phyloP scores from a whole-genome alignment of 208 protist species.

The Leishmania major region DNA sequence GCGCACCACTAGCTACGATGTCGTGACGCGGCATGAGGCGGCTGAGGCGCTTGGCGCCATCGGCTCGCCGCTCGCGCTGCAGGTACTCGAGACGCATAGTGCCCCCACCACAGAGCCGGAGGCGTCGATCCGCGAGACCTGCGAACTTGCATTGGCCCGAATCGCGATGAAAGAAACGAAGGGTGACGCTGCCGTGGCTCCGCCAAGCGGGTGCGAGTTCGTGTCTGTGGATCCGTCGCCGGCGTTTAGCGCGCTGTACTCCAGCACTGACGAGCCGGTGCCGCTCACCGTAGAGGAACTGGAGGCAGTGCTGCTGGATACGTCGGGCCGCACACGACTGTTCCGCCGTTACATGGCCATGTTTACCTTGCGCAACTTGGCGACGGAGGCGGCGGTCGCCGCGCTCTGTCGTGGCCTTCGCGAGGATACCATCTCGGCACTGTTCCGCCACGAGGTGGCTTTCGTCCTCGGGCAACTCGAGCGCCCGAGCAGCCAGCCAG shows the following conservation, averaged over 20 bases:
- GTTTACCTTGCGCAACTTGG: slow-evolving; percentile 95
- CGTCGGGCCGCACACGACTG: slow-evolving; percentile 67
- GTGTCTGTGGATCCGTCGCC: slow-evolving; percentile 94
- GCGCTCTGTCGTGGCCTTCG: slow-evolving; percentile 90
- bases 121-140: slow-evolving; percentile 93
- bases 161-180: slow-evolving; percentile 63
- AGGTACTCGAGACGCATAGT: slow-evolving; percentile 56
- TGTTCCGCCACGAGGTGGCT: slow-evolving; percentile 98
- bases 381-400: slow-evolving; percentile 57
- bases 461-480: slow-evolving; percentile 98
- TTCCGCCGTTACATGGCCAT: slow-evolving; percentile 97
- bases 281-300: slow-evolving; percentile 62
- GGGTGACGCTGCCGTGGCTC: slow-evolving; percentile 55
- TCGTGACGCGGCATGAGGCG: slow-evolving; percentile 97
- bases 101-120: slow-evolving; percentile 56
- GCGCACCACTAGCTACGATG: slow-evolving; percentile 78
- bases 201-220: slow-evolving; percentile 63
- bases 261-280: slow-evolving; percentile 26
- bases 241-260: slow-evolving; percentile 48
- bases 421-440: slow-evolving; percentile 76
- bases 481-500: slow-evolving; percentile 62
- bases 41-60: slow-evolving; percentile 95
- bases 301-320: slow-evolving; percentile 66
- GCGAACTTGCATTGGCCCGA: slow-evolving; percentile 89
- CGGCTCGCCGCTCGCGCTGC: slow-evolving; percentile 38